Percentiles rank a stretch among this genome's conserved stretches.
These are phyloP conservation scores for Phalaenopsis hybrid DNA, from an alignment of 116 monocot species.

Conservation along the genomic window DNA sequence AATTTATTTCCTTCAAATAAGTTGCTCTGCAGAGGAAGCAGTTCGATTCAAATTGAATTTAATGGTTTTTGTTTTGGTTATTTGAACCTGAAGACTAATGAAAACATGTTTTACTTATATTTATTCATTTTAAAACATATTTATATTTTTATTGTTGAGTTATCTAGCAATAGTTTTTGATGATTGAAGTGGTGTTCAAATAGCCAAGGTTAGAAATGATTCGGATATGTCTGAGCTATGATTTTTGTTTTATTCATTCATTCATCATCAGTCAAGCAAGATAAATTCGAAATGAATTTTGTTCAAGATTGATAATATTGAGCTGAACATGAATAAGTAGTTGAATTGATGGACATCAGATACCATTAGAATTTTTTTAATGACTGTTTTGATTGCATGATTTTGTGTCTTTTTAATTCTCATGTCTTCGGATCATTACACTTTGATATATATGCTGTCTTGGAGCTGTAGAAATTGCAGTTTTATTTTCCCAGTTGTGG, in stretches of 20 bases:
- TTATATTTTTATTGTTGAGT: neutral
- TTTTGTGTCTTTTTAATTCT: no score
- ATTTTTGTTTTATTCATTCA: no score
- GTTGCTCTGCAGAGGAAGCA: neutral
- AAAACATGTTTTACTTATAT: neutral
- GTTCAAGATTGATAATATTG: neutral
- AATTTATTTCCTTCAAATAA: conserved; percentile 2
- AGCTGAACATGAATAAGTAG: neutral
- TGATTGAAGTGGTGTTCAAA: no score
- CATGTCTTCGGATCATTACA: no score
- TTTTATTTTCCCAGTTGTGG: no score
- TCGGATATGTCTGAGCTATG: no score
- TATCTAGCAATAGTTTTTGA: neutral
- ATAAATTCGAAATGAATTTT: neutral
- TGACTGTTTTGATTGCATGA: no score
- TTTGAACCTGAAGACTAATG: neutral
- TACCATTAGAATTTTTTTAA: no score
- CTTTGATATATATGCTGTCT: no score
- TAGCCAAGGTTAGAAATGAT: no score
- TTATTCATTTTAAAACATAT: neutral
- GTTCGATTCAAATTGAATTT: neutral
- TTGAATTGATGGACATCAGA: no score
- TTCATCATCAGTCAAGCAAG: neutral
- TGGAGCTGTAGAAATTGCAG: no score
- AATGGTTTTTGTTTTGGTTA: neutral